phyloP scores from a whole-genome alignment of 306 rosid genomes.

The Cucumis cinereus region DNA sequence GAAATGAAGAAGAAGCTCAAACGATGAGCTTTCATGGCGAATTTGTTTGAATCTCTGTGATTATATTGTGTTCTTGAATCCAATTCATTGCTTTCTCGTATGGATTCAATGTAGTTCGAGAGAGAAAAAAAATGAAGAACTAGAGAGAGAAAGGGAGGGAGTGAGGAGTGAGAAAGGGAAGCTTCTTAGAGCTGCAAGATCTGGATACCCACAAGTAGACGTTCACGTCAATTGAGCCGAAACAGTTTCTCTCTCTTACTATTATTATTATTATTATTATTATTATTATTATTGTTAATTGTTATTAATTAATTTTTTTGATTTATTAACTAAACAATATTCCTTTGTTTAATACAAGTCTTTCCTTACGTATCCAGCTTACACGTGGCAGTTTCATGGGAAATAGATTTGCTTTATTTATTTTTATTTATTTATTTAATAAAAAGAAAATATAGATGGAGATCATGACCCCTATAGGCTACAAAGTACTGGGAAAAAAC shows the following conservation, averaged over 20 bases:
- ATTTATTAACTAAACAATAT: neutral
- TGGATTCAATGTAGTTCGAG: neutral
- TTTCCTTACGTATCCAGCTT: neutral
- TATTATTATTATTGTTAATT: neutral
- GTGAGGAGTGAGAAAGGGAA: conserved; percentile 1
- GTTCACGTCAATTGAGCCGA: neutral
- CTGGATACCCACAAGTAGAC: neutral
- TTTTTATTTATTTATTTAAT: neutral
- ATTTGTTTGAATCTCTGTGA: neutral
- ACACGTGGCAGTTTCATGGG: neutral
- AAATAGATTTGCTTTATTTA: neutral
- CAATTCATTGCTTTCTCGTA: neutral
- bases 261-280: neutral
- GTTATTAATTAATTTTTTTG: too few species aligned
- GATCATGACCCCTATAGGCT: neutral
- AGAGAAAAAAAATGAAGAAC: neutral
- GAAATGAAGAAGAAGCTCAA: neutral
- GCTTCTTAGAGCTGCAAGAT: conserved; percentile 9
- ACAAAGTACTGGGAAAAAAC: too few species aligned
- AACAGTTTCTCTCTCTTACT: neutral
- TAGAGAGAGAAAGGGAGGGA: neutral
- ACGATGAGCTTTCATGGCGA: neutral
- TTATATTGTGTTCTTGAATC: neutral
- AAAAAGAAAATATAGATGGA: neutral
- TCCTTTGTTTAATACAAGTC: neutral